A percentile compares a stretch with the other conserved stretches of the same genome.
Conservation (phyloP, 139 green algal species). For the Desmodesmus armatus region DNA sequence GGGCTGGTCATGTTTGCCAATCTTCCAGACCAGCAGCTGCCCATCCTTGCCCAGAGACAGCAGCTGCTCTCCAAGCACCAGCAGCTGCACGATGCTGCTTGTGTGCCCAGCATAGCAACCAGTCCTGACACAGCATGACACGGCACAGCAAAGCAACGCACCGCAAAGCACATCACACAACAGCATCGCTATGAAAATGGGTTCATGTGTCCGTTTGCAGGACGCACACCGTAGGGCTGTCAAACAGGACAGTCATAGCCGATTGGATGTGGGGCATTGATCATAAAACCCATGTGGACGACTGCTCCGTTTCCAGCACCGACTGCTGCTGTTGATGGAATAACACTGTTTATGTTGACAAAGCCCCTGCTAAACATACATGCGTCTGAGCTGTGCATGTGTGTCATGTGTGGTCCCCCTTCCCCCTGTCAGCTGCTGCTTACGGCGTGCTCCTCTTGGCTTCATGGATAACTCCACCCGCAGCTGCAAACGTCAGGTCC, state of each 20-base stretch:
- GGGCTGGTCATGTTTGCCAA: slow-evolving; percentile 70
- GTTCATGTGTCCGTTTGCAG: too few relatives aligned
- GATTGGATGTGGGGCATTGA: too few relatives aligned
- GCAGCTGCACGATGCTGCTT: slow-evolving; percentile 72
- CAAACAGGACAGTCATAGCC: too few relatives aligned
- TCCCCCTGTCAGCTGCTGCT: too few relatives aligned
- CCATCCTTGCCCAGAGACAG: slow-evolving; percentile 77
- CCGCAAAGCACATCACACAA: neutral
- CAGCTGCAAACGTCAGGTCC: slow-evolving; percentile 91
- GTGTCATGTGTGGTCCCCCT: too few relatives aligned
- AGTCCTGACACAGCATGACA: slow-evolving; percentile 48
- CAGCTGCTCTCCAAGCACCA: slow-evolving; percentile 86
- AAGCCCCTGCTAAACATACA: too few relatives aligned
- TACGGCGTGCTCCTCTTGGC: slow-evolving; percentile 60
- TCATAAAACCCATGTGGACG: too few relatives aligned
- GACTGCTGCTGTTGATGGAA: too few relatives aligned
- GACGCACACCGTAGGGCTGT: too few relatives aligned
- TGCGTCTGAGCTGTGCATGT: too few relatives aligned
- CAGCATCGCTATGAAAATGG: neutral
- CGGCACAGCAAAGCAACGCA: neutral
- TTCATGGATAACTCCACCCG: slow-evolving; percentile 77
- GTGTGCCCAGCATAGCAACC: slow-evolving; percentile 63
- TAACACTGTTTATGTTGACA: too few relatives aligned
- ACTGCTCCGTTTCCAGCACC: too few relatives aligned
- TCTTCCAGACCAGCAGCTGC: slow-evolving; percentile 80